Base-by-base conservation (phyloP, 805 yeast species). In the Candida tammaniensis region DNA sequence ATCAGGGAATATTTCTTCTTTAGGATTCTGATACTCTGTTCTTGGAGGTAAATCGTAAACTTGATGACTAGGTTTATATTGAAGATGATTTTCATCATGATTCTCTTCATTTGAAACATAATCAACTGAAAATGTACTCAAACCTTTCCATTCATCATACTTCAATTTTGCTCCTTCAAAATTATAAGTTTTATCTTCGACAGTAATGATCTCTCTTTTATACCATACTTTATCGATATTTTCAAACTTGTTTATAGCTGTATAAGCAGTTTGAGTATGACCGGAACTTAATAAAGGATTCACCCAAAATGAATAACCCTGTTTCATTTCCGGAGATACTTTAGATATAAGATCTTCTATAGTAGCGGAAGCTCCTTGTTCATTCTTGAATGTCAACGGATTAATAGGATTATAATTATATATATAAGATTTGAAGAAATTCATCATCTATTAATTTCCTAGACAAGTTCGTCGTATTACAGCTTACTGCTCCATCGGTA, bases 21-120 rank as follows among this genome's bases (percentile, higher is more conserved):
- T 53, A 1, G 70, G 70, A 17, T 74, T 64, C 39, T 79, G 56
- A 51, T 73, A 83, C 52, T 84, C 70, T 1, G 86, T 80, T 44
- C 88, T 65, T 17, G 86, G 85, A 24, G 83, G 87, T 33, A 82
- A 61, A 36, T 74, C 72, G 67, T 72, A 31, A 59, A 72, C 44
- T 64, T 79, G 57, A 65, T 78, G 46, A 57, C 59, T 30, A 62
- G 81, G 59, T 54, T 61, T 30, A 33, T 36, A 57, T 31, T 54
- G 25, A 35, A 58, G 43, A 46, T 55, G 51, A 10, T 51, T 40
- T 1, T 48, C 35, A 32, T 55, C 57, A 11, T 35, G 13, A 12
- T 28, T 27, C 13, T 24, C 26, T 13, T 33, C 31, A 4, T 27
- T 26, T 5, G 49, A 36, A n/a, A 66, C 78, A 44, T 62, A 73